Percentiles rank a stretch among this genome's conserved stretches.
Conservation (phyloP, 441 rosid genomes). For the Erodium moschatum region DNA sequence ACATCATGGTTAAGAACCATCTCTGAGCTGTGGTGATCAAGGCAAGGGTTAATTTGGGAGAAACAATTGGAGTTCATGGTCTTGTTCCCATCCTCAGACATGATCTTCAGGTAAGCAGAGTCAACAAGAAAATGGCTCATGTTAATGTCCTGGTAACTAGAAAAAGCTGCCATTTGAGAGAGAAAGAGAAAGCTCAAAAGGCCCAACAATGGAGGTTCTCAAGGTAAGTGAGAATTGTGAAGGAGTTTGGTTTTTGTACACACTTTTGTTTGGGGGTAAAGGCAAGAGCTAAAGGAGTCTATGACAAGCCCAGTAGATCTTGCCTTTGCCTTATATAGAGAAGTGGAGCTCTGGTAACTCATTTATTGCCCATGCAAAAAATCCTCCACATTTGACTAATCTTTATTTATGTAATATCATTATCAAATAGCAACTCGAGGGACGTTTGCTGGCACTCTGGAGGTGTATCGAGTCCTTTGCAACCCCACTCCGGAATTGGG, state of each 20-base stretch:
- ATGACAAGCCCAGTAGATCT: not conserved
- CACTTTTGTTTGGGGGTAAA: not conserved
- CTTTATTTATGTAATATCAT: not conserved
- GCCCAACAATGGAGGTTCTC: not conserved
- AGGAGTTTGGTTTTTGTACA: no score
- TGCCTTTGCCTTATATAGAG: no score
- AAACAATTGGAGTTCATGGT: not conserved
- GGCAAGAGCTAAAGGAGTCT: not conserved
- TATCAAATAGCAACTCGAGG: no score
- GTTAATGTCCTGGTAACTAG: conserved; percentile 3
- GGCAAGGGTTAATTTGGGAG: not conserved
- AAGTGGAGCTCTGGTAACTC: no score
- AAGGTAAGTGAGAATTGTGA: no score
- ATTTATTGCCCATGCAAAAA: not conserved
- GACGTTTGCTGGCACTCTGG: no score
- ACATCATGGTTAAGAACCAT: no score
- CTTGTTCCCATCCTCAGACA: conserved; percentile 6
- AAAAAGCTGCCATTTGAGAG: conserved; percentile 2
- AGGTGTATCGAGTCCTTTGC: no score
- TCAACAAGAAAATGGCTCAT: not conserved
- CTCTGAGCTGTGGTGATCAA: not conserved
- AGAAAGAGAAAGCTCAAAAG: not conserved
- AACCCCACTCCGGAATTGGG: no score
- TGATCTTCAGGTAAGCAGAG: not conserved
- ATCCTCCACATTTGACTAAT: not conserved